Evolutionary conservation across 1,139 yeast species (phyloP).

Genomic region (Scheffersomyces lignicola): DNA sequence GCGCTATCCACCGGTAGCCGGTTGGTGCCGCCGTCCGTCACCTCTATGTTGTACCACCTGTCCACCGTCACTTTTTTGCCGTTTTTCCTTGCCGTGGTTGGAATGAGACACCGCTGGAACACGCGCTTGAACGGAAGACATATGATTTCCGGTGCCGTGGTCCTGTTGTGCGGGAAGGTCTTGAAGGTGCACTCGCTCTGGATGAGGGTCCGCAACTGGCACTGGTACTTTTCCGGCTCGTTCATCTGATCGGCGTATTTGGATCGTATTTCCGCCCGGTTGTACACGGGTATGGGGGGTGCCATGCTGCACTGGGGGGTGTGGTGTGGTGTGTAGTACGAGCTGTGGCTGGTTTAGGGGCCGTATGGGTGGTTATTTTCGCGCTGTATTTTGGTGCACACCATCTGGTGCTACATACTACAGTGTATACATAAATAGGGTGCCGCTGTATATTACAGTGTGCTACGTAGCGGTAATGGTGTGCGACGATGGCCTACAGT

Average conservation of each 20-base stretch:
- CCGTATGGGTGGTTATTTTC: too few species aligned
- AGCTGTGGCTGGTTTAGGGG: too few species aligned
- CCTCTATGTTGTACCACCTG: constrained; percentile 44
- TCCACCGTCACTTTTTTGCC: constrained; percentile 27
- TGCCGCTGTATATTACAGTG: too few species aligned
- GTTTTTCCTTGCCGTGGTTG: constrained; percentile 19
- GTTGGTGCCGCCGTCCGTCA: constrained; percentile 42
- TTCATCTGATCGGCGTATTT: constrained; percentile 28
- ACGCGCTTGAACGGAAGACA: constrained; percentile 57
- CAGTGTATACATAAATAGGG: too few species aligned
- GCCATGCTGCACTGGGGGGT: constrained; percentile 34
- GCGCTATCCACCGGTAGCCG: constrained; percentile 22
- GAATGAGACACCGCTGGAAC: constrained; percentile 48
- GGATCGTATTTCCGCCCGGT: constrained; percentile 26
- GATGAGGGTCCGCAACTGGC: constrained; percentile 43
- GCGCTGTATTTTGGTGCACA: too few species aligned
- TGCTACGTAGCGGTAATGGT: too few species aligned
- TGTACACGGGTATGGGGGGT: constrained; percentile 48
- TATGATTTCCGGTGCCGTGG: constrained; percentile 40
- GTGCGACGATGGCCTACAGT: too few species aligned
- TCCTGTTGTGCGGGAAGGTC: constrained; percentile 14
- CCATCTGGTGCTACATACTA: too few species aligned
- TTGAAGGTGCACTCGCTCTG: constrained; percentile 53
- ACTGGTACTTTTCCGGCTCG: constrained; percentile 35
- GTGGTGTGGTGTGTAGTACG: too few species aligned